Conservation (phyloP, 192 early-diverging fungal genomes). For the Mortierella alpina region DNA sequence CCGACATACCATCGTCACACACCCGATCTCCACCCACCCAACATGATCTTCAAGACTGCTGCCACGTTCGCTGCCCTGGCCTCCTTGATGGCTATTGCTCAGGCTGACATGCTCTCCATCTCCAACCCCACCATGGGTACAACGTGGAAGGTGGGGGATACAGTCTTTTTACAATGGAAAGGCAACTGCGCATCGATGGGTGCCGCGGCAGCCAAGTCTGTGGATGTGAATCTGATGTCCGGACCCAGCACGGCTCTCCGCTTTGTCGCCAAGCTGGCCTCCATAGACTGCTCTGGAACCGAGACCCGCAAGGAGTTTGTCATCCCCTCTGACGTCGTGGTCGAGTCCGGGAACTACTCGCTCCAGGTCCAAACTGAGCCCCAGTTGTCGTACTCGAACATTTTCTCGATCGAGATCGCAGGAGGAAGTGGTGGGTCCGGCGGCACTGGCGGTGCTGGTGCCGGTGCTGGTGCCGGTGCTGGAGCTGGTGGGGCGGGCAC, state of each 20-base stretch:
- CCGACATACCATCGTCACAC: background rate
- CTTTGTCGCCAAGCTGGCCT: slow-evolving; percentile 37
- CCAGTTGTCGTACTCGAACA: slow-evolving; percentile 28
- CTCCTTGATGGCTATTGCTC: slow-evolving; percentile 7
- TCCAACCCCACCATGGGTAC: slow-evolving; percentile 38
- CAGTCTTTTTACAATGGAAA: slow-evolving; percentile 37
- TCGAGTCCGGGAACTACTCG: slow-evolving; percentile 21
- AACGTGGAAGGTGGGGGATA: slow-evolving; percentile 32
- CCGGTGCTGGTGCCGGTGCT: background rate
- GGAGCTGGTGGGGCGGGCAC: background rate
- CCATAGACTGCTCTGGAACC: slow-evolving; percentile 33
- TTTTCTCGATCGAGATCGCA: slow-evolving; percentile 29
- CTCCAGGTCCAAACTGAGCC: slow-evolving; percentile 34
- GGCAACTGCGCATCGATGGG: slow-evolving; percentile 40
- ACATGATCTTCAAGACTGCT: slow-evolving; percentile 33
- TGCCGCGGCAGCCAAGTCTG: slow-evolving; percentile 10
- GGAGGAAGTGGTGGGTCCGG: background rate
- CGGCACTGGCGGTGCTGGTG: background rate
- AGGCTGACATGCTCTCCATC: slow-evolving; percentile 33
- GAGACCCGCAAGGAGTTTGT: slow-evolving; percentile 37
- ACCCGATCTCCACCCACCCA: background rate
- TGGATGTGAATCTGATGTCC: slow-evolving; percentile 40
- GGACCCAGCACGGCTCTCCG: slow-evolving; percentile 16
- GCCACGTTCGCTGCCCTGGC: slow-evolving; percentile 18
- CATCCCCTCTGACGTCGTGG: slow-evolving; percentile 21